A percentile compares a stretch with the other conserved stretches of the same genome.
phyloP scores from a whole-genome alignment of 768 basidiomycete species.

The Mycena leptocephala region DNA sequence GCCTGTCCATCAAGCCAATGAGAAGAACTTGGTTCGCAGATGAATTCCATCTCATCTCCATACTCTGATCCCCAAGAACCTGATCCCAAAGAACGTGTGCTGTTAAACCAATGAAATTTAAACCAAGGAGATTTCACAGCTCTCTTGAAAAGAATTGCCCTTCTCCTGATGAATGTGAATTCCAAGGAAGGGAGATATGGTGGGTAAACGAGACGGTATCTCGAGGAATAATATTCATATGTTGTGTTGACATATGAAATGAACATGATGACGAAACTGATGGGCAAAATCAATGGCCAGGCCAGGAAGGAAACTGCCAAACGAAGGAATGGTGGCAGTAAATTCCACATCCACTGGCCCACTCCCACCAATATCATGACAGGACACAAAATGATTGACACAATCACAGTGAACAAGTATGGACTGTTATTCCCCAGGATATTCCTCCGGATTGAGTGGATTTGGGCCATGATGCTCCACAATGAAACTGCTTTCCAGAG shows the following conservation, averaged over 20 bases:
- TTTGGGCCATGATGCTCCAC: neutral
- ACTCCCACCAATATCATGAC: neutral
- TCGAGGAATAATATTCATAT: slow-evolving; percentile 1
- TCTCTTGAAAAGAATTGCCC: neutral
- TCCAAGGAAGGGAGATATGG: slow-evolving; percentile 12
- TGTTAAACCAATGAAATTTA: neutral
- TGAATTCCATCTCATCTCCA: slow-evolving; percentile 13
- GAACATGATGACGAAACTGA: neutral
- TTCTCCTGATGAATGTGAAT: neutral
- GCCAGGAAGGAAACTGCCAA: neutral
- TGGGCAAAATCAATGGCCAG: neutral
- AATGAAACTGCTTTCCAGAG: neutral
- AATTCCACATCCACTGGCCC: too few relatives aligned
- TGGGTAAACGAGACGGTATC: slow-evolving; percentile 13
- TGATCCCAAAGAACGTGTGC: too few relatives aligned
- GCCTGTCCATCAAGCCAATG: slow-evolving; percentile 30
- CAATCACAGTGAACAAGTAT: neutral
- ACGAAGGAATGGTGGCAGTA: neutral
- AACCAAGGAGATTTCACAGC: too few relatives aligned
- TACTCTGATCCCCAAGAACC: slow-evolving; percentile 11
- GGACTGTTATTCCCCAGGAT: neutral
- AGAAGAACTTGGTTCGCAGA: slow-evolving; percentile 14
- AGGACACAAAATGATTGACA: neutral
- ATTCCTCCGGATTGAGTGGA: neutral
- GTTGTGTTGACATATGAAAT: neutral